Conservation (phyloP, 2,329 filamentous ascomycete genomes). For the Colletotrichum tofieldiae region DNA sequence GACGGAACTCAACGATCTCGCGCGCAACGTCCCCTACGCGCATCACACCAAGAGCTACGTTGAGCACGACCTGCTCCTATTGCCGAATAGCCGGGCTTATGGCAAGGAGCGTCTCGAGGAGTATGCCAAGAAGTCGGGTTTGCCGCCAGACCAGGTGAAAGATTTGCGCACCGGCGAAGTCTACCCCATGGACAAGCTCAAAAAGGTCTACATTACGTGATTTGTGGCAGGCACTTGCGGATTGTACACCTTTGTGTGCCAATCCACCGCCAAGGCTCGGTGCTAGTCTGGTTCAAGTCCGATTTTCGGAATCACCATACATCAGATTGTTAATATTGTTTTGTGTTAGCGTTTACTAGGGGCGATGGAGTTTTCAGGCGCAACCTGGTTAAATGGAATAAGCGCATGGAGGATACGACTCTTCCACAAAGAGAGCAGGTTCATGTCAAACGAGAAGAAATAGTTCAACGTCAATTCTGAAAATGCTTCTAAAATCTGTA, state of each 20-base stretch:
- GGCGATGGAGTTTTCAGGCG: slow-evolving; percentile 6
- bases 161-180: slow-evolving; percentile 84
- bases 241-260: not conserved
- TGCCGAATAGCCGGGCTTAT: slow-evolving; percentile 92
- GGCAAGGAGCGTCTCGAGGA: slow-evolving; percentile 81
- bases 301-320: not conserved
- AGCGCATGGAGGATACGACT: not conserved
- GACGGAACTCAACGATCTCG: slow-evolving; percentile 93
- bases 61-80: slow-evolving; percentile 86
- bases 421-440: not conserved
- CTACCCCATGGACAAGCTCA: slow-evolving; percentile 74
- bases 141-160: slow-evolving; percentile 77
- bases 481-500: not conserved
- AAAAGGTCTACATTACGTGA: slow-evolving; percentile 93
- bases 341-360: not conserved
- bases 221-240: not conserved
- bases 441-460: not conserved
- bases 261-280: not conserved
- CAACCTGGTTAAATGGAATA: not conserved
- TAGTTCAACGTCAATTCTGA: not conserved
- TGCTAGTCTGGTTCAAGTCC: not conserved
- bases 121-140: slow-evolving; percentile 84
- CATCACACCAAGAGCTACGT: slow-evolving; percentile 96
- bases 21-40: slow-evolving; percentile 90
- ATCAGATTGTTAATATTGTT: not conserved